A percentile compares a stretch with the other conserved stretches of the same genome.
phyloP scores from a whole-genome alignment of 1,284 basidiomycete species.

The Dichomitus squalens region DNA sequence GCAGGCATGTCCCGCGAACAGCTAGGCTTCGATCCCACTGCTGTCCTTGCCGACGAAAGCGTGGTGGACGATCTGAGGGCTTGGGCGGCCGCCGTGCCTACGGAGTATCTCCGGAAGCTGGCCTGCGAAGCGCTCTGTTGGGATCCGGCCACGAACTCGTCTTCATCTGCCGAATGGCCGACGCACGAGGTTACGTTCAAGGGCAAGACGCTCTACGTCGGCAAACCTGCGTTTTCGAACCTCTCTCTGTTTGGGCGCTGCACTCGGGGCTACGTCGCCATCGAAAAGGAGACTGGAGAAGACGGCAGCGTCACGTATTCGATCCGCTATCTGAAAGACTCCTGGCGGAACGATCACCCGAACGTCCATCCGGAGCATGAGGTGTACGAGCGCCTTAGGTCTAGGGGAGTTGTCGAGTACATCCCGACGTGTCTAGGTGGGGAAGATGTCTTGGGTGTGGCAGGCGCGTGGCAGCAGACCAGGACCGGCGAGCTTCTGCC shows the following conservation, averaged over 20 bases:
- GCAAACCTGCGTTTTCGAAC: background rate
- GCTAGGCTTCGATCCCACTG: constrained; percentile 27
- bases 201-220: background rate
- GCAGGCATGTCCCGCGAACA: constrained; percentile 8
- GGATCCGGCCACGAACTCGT: background rate
- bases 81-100: background rate
- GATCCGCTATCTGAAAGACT: background rate
- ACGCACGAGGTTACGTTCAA: background rate
- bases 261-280: background rate
- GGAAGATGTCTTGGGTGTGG: background rate
- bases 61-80: background rate
- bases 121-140: background rate
- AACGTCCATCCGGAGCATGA: background rate
- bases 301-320: background rate
- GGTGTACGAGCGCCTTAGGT: background rate
- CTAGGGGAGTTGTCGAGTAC: background rate
- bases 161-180: background rate
- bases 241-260: constrained; percentile 1
- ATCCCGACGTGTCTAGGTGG: background rate
- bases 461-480: background rate
- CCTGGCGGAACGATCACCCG: background rate
- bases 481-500: background rate
- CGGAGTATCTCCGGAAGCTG: background rate
- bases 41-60: background rate
- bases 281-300: background rate